These are phyloP conservation scores for Penicillium sp. DNA, from an alignment of 2,329 filamentous ascomycete species.

Conservation along the genomic window DNA sequence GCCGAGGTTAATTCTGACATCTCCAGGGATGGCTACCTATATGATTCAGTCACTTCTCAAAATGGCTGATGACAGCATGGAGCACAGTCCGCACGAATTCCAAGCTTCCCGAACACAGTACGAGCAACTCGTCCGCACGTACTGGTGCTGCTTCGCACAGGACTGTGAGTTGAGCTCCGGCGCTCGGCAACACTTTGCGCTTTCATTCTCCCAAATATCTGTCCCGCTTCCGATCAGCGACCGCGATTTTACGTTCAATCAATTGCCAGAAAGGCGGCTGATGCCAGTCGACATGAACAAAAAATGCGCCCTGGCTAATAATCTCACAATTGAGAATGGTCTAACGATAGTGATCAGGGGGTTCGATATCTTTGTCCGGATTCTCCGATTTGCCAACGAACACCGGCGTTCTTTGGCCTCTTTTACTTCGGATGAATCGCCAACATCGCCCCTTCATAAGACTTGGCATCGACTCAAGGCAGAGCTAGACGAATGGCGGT, in stretches of 20 bases:
- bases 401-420: constrained; percentile 33
- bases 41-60: constrained; percentile 43
- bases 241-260: constrained; percentile 39
- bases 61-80: constrained; percentile 42
- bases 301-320: constrained; percentile 20
- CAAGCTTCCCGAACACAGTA: constrained; percentile 37
- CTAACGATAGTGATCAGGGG: constrained; percentile 40
- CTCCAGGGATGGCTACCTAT: constrained; percentile 40
- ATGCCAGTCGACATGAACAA: constrained; percentile 35
- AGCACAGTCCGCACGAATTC: constrained; percentile 38
- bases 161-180: constrained; percentile 42
- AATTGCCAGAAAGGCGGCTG: constrained; percentile 24
- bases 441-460: constrained; percentile 19
- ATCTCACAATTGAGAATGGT: constrained; percentile 36
- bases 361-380: constrained; percentile 42
- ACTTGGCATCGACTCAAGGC: constrained; percentile 35
- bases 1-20: constrained; percentile 4
- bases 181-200: constrained; percentile 40
- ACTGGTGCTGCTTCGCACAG: constrained; percentile 43
- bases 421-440: constrained; percentile 17
- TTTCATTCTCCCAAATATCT: constrained; percentile 41
- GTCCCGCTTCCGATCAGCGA: constrained; percentile 41
- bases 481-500: constrained; percentile 40
- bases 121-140: constrained; percentile 41
- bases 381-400: constrained; percentile 40